Evolutionary conservation across 768 basidiomycete species (phyloP).

Genomic region (Tylopilus intermedius): DNA sequence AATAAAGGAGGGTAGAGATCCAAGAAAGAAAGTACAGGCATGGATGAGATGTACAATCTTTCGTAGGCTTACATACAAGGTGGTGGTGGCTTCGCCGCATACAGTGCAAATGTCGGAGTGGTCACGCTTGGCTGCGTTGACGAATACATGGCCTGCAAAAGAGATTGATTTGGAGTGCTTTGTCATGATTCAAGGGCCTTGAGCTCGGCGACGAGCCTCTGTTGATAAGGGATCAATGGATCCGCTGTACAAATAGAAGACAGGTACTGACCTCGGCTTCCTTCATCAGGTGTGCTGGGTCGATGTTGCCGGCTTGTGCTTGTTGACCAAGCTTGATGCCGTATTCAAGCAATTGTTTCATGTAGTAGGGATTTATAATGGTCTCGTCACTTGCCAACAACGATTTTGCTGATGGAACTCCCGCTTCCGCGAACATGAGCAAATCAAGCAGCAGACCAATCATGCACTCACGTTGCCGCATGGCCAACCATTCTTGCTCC

Average conservation of each 20-base stretch:
- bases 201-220: conserved; percentile 66
- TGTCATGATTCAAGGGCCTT: conserved; percentile 42
- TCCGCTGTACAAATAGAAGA: background rate
- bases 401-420: conserved; percentile 27
- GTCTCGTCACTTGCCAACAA: conserved; percentile 51
- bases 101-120: conserved; percentile 25
- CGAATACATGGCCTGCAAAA: conserved; percentile 26
- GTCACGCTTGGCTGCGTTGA: conserved; percentile 18
- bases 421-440: conserved; percentile 18
- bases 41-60: conserved; percentile 9
- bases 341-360: conserved; percentile 69
- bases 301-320: conserved; percentile 37
- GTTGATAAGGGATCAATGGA: conserved; percentile 5
- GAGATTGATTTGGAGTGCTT: conserved; percentile 4
- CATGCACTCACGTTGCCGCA: conserved; percentile 36
- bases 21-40: conserved; percentile 25
- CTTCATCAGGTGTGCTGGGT: conserved; percentile 42
- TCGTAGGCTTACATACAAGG: conserved; percentile 31
- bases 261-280: conserved; percentile 51
- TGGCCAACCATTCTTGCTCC: conserved; percentile 72
- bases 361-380: conserved; percentile 74
- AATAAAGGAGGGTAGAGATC: conserved; percentile 8
- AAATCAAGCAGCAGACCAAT: background rate
- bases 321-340: conserved; percentile 57
- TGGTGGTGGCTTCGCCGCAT: conserved; percentile 21